Conservation (phyloP, 1,284 basidiomycete species). For the Schizophyllum amplum region DNA sequence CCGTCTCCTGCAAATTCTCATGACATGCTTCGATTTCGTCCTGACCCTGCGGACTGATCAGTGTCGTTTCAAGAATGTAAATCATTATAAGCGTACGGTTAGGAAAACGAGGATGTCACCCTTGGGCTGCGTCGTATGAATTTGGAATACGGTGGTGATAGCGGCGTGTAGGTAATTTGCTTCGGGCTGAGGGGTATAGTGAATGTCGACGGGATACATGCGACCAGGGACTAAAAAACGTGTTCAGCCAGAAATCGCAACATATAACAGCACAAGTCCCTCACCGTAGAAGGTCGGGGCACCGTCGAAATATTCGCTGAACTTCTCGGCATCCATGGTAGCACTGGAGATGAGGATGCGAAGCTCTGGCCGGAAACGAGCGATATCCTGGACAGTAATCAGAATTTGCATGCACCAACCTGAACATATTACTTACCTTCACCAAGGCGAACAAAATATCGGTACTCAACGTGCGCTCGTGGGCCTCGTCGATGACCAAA, state of each 20-base stretch:
- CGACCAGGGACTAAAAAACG: slow-evolving; percentile 78
- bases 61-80: not conserved
- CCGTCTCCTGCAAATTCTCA: slow-evolving; percentile 94
- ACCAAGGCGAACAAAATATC: slow-evolving; percentile 95
- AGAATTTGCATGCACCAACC: slow-evolving; percentile 13
- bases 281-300: slow-evolving; percentile 89
- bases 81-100: slow-evolving; percentile 48
- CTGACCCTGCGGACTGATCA: slow-evolving; percentile 60
- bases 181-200: slow-evolving; percentile 96
- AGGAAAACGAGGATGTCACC: slow-evolving; percentile 99
- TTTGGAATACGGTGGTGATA: slow-evolving; percentile 98
- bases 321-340: slow-evolving; percentile 96
- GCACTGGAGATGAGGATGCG: slow-evolving; percentile 89
- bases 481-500: slow-evolving; percentile 94
- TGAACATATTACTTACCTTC: slow-evolving; percentile 60
- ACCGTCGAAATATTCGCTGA: slow-evolving; percentile 91
- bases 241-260: not conserved
- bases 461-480: slow-evolving; percentile 92
- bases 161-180: slow-evolving; percentile 98
- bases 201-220: slow-evolving; percentile 96
- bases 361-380: slow-evolving; percentile 91
- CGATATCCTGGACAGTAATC: slow-evolving; percentile 68
- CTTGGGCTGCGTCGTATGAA: slow-evolving; percentile 96
- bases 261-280: not conserved
- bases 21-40: slow-evolving; percentile 98